Conservation (phyloP, 2,329 filamentous ascomycete genomes). For the Rutstroemia sydowiana region DNA sequence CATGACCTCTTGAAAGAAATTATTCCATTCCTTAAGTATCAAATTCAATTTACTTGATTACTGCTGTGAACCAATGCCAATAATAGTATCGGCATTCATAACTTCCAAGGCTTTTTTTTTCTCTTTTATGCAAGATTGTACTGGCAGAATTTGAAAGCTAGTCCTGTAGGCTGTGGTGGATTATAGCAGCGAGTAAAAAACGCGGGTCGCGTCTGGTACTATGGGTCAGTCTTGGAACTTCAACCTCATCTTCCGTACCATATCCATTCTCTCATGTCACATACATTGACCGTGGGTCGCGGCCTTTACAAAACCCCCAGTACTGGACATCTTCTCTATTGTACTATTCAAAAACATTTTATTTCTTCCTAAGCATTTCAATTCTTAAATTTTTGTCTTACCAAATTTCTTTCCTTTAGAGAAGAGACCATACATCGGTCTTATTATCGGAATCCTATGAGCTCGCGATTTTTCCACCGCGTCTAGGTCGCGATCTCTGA, state of each 20-base stretch:
- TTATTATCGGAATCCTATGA: constrained; percentile 14
- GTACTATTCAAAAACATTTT: neutral
- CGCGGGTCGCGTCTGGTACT: constrained; percentile 10
- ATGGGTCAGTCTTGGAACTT: neutral
- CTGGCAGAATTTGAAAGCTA: neutral
- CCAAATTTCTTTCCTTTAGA: neutral
- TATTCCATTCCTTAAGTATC: no score
- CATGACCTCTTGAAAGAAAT: no score
- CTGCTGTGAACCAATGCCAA: no score
- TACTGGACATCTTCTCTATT: neutral
- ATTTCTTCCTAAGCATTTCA: neutral
- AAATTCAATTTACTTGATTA: no score
- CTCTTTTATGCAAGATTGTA: no score
- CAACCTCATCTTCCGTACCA: constrained; percentile 1
- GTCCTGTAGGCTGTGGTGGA: neutral
- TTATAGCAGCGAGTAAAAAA: constrained; percentile 8
- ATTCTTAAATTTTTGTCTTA: constrained; percentile 2
- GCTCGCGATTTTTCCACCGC: constrained; percentile 3
- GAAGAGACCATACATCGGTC: constrained; percentile 10
- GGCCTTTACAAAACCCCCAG: constrained; percentile 7
- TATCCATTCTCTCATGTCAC: neutral
- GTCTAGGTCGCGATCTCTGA: constrained; percentile 11
- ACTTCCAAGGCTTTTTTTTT: no score
- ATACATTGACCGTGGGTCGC: constrained; percentile 7
- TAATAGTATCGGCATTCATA: no score